These are phyloP conservation scores for Globisporangium solare DNA, from an alignment of 352 stramenopile genomes.

Conservation along the genomic window DNA sequence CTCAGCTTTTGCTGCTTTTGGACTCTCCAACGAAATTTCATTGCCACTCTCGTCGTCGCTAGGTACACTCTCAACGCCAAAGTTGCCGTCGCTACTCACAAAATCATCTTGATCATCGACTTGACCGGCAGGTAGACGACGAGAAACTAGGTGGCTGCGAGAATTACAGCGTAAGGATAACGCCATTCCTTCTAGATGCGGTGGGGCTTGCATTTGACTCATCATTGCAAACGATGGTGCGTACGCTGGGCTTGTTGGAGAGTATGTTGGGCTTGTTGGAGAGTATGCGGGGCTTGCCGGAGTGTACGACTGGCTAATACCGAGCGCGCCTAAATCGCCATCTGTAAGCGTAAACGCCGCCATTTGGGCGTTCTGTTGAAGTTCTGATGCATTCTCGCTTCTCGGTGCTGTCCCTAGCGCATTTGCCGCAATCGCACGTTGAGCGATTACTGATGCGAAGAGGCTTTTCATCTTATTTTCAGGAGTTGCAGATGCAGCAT, in stretches of 20 bases:
- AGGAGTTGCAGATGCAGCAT: slow-evolving; percentile 15
- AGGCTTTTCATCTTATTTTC: slow-evolving; percentile 13
- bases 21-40: neutral
- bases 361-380: neutral
- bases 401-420: too few relatives aligned
- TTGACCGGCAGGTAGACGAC: too few relatives aligned
- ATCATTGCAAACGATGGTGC: slow-evolving; percentile 3
- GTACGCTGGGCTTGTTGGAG: neutral
- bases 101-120: neutral
- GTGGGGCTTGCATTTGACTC: neutral
- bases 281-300: slow-evolving; percentile 8
- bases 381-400: neutral
- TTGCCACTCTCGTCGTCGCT: slow-evolving; percentile 7
- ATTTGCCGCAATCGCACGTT: slow-evolving; percentile 2
- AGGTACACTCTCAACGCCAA: slow-evolving; percentile 9
- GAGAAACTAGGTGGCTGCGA: too few relatives aligned
- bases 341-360: too few relatives aligned
- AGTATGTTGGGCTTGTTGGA: slow-evolving; percentile 8
- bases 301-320: neutral
- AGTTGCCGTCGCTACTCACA: slow-evolving; percentile 1
- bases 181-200: too few relatives aligned
- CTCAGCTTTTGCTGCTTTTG: slow-evolving; percentile 4
- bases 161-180: too few relatives aligned
- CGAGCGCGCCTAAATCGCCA: too few relatives aligned
- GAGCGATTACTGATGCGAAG: slow-evolving; percentile 29